Evolutionary conservation across 208 protist species (phyloP), one percentile per base, ranked within the genome.

Genomic region (Trypanosoma brucei): DNA sequence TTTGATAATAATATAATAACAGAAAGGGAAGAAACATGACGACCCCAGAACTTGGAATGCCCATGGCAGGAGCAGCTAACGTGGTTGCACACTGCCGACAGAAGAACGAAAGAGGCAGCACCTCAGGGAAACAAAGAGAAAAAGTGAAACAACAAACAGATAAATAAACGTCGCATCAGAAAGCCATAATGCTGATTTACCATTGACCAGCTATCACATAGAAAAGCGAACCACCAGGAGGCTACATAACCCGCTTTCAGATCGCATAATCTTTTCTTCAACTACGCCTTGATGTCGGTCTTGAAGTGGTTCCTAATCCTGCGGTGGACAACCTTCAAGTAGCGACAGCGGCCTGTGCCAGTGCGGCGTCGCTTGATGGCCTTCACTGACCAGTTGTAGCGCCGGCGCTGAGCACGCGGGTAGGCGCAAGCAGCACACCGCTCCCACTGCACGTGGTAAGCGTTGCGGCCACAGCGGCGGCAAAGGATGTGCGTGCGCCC

Each of bases 361-460:
- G 96, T 98, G 52, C 91, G 98, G 65, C 97, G 96, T 77, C 98
- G 92, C 85, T 98, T 97, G 72, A 97, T 94, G 62, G 98, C 90
- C 92, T 99, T 99, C 44, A 93, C 79, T 52, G 78, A 88, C 98
- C 98, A 99, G 86, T 98, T 97, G 86, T 94, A 97, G 88, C 87
- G 93, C 69, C 98, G 88, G 72, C 96, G 93, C 69, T 94, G 95
- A 37, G 98, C 72, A 46, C 91, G 81, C 50, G 98, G 98, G 90
- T 96, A 99, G 57, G 89, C 97, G 84, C 98, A 99, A 55, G 97
- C 93, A 70, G 92, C 88, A 86, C 98, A 99, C 36, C 75, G 88
- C 75, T 94, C 81, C 93, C 99, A 99, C 91, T 99, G 97, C 55
- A 98, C 87, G 83, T 99, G 98, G 83, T 96, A 99, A 9, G 97